Evolutionary conservation across 2,329 filamentous ascomycete species (phyloP).

Genomic region (Sclerotinia trifoliorum): DNA sequence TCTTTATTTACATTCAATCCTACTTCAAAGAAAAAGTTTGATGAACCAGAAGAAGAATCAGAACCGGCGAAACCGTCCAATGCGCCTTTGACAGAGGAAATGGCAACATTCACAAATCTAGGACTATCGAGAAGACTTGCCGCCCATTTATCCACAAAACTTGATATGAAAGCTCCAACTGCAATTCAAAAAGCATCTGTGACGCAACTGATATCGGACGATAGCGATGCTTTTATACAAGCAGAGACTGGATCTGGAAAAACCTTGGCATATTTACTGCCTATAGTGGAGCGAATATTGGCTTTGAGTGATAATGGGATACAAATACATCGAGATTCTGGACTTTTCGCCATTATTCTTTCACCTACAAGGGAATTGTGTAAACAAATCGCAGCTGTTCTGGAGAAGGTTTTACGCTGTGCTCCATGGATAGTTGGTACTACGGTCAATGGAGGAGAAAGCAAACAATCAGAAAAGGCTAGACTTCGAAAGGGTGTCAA

Average conservation of each 20-base stretch:
- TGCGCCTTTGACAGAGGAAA: constrained; percentile 79
- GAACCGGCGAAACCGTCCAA: constrained; percentile 76
- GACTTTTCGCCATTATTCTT: constrained; percentile 89
- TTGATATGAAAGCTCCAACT: constrained; percentile 86
- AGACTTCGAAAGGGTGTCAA: constrained; percentile 90
- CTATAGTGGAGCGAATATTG: constrained; percentile 85
- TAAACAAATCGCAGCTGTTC: constrained; percentile 85
- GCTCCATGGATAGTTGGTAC: constrained; percentile 93
- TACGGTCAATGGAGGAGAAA: constrained; percentile 70
- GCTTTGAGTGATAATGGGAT: constrained; percentile 60
- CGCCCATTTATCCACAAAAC: constrained; percentile 77
- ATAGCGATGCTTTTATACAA: constrained; percentile 91
- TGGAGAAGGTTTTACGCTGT: constrained; percentile 82
- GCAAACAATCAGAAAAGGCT: constrained; percentile 83
- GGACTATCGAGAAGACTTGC: constrained; percentile 80
- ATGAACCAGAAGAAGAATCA: constrained; percentile 47
- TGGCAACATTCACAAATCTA: constrained; percentile 81
- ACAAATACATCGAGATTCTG: constrained; percentile 76
- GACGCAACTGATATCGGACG: constrained; percentile 72
- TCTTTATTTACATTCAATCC: constrained; percentile 93
- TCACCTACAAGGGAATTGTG: constrained; percentile 92
- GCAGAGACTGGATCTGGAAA: constrained; percentile 98
- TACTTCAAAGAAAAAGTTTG: constrained; percentile 61
- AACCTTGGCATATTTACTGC: constrained; percentile 91
- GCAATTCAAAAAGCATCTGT: constrained; percentile 92